Percentiles rank a stretch among this genome's conserved stretches.
phyloP scores from a whole-genome alignment of 2,329 filamentous ascomycete species.

The Stachybotrys chartarum region DNA sequence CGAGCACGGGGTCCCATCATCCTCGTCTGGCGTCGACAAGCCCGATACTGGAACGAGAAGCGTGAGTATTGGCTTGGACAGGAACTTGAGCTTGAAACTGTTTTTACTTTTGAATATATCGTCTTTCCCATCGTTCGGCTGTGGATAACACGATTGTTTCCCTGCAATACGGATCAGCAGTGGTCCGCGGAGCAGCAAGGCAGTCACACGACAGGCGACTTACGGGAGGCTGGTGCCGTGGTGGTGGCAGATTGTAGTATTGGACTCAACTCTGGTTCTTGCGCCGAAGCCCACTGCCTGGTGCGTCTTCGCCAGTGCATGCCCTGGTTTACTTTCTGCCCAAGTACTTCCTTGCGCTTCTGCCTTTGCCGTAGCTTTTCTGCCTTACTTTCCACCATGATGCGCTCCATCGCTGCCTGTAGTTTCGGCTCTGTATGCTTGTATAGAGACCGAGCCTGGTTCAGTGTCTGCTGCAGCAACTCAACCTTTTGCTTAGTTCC shows the following conservation, averaged over 20 bases:
- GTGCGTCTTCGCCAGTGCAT: slow-evolving; percentile 37
- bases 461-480: slow-evolving; percentile 22
- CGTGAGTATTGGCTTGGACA: background rate
- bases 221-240: slow-evolving; percentile 15
- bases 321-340: slow-evolving; percentile 17
- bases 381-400: slow-evolving; percentile 20
- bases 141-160: slow-evolving; percentile 6
- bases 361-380: slow-evolving; percentile 37
- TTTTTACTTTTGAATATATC: background rate
- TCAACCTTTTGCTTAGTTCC: slow-evolving; percentile 23
- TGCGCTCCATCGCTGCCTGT: slow-evolving; percentile 32
- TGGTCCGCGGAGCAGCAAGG: background rate
- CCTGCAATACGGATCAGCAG: background rate
- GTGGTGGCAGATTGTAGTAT: slow-evolving; percentile 35
- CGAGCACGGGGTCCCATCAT: slow-evolving; percentile 15
- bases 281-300: slow-evolving; percentile 44
- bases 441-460: slow-evolving; percentile 25
- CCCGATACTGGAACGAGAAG: background rate
- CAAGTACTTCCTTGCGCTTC: slow-evolving; percentile 29
- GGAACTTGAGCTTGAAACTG: slow-evolving; percentile 6
- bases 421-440: slow-evolving; percentile 36
- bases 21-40: background rate
- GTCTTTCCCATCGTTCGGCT: background rate
- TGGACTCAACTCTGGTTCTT: slow-evolving; percentile 41
- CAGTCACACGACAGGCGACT: slow-evolving; percentile 5